Base-by-base conservation (phyloP, 768 basidiomycete species). In the Lepiota venenata region DNA sequence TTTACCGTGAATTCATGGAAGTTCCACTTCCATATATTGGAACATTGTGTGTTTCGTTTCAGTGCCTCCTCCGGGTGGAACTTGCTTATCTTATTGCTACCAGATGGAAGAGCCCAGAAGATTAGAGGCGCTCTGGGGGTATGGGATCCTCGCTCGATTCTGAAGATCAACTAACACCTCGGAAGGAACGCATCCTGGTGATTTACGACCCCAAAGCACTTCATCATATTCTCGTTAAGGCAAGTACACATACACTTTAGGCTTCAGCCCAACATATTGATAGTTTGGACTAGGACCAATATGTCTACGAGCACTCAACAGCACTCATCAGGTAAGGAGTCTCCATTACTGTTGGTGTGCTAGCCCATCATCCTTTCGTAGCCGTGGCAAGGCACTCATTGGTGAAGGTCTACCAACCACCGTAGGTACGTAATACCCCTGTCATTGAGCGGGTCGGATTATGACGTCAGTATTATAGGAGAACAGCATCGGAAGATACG, bases 131-230 rank as follows among this genome's bases (percentile, higher is more conserved):
- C 69, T 8, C 60, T 75, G 22, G 71, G 73, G 2, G 75, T 75
- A 50, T 15, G 68, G 56, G 12, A 8, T 20, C 11, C 20, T 41
- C 39, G 15, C 14, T 2, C 39, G 15, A 20, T n/a, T 14, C n/a
- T 8, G n/a, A 27, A 6, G 25, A 12, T 15, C 25, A 16, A 22
- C 25, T n/a, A 2, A 22, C 3, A 14, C 25, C 12, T 46, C 22
- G 11, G 22, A 58, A 69, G 69, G 63, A 63, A 27, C 58, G 66
- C 49, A 58, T 63, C 36, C 63, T 80, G 9, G 73, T 74, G 52
- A 67, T 77, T 2, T 75, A 59, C 46, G 77, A 80, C 55, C 72
- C 77, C 0, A 68, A 64, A 25, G 78, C 76, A 0, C 59, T 80
- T 29, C 68, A 77, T 49, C 72, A 74, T 57, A 73, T 80, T 52